These are phyloP conservation scores for Bipolaris victoriae DNA, from an alignment of 2,329 filamentous ascomycete species.

Conservation along the genomic window DNA sequence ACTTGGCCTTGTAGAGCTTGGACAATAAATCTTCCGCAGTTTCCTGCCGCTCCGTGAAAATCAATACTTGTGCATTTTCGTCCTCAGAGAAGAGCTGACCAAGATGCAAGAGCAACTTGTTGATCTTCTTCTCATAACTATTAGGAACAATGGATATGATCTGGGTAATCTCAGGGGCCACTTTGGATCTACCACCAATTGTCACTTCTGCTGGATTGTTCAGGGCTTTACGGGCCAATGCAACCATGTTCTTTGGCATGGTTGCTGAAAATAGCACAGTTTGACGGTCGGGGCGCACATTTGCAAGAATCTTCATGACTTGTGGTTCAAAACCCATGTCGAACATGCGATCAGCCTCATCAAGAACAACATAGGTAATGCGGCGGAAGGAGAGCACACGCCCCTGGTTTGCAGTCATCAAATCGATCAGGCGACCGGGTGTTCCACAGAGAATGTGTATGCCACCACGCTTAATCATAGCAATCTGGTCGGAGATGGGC, in stretches of 20 bases:
- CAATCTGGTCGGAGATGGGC: conserved; percentile 97
- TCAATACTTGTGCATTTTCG: conserved; percentile 85
- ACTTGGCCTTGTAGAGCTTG: conserved; percentile 40
- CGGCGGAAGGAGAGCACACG: conserved; percentile 88
- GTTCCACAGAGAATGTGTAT: conserved; percentile 91
- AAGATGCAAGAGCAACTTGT: conserved; percentile 81
- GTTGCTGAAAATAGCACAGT: conserved; percentile 97
- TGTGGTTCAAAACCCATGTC: conserved; percentile 99
- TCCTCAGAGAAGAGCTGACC: conserved; percentile 86
- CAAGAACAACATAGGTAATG: conserved; percentile 92
- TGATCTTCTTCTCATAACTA: conserved; percentile 76
- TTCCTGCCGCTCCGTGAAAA: conserved; percentile 93
- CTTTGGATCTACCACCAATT: conserved; percentile 80
- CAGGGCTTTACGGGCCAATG: conserved; percentile 85
- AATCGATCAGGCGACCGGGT: conserved; percentile 92
- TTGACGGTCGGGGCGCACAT: conserved; percentile 89
- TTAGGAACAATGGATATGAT: conserved; percentile 73
- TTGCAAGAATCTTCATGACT: conserved; percentile 93
- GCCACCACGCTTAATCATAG: conserved; percentile 90
- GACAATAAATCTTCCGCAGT: conserved; percentile 56
- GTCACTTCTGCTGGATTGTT: conserved; percentile 87
- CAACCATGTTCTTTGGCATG: conserved; percentile 91
- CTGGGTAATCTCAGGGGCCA: conserved; percentile 79
- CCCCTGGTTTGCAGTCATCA: conserved; percentile 91
- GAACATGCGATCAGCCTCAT: conserved; percentile 98